Base-by-base conservation (phyloP, 2,329 filamentous ascomycete species). In the Talaromyces marneffei region DNA sequence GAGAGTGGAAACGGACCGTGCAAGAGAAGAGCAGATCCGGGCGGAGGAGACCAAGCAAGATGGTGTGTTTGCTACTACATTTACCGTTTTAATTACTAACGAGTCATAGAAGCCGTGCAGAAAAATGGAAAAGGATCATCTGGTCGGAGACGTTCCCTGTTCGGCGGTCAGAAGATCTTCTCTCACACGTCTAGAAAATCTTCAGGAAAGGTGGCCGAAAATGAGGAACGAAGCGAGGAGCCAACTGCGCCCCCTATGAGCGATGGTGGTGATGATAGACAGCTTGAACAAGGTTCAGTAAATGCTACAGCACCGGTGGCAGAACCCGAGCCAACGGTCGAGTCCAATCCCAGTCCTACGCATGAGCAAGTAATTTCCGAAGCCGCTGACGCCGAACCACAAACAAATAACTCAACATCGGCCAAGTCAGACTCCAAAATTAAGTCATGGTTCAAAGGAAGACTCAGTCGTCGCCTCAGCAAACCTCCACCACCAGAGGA, bases 1-100 rank as follows among this genome's bases (percentile, higher is more conserved):
- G 58, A 81, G 86, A 55, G 82, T 83, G 54, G 79, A 70, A 12
- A 66, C 74, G 16, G 73, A 78, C 52, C 76, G 72, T 46, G 66
- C 73, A 59, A 72, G 75, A 39, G 75, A 77, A 53, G 70, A 72
- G 8, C 72, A 77, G 35, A 67, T 74, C 40, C 73, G 69, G 48
- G 72, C 66, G 2, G 66, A 69, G 39, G 67, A 72, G 52, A 71
- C 68, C 54, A 66, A 65, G 40, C 60, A 67, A 18, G 70, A 67
- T 64, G 67, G 73, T 74, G 12, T 62, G 68, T 68, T n/a, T 14
- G n/a, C n/a, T 27, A 5, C 5, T 23, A 6, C 14, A 25, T 3
- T 9, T 31, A 4, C n/a, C 6, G 10, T 12, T 5, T 18, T 6
- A 14, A 6, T 33, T 6, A 46, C 44, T 44, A 9, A 44, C 16